Evolutionary conservation across 2,329 filamentous ascomycete genomes (phyloP).

Genomic region (Colletotrichum sidae): DNA sequence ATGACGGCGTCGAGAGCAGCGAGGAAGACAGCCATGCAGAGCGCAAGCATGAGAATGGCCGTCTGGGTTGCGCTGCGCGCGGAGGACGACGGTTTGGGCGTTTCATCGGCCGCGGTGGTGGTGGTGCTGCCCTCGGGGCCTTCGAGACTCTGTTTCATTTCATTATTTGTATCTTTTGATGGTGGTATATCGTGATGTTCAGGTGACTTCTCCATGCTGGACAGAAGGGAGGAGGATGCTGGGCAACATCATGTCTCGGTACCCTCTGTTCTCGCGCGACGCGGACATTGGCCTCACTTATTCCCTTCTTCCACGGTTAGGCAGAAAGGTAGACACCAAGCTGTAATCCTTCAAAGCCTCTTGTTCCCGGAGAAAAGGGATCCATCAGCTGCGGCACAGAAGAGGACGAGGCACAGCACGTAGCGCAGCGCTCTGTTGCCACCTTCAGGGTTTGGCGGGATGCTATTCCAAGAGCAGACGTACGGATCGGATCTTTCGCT

Average conservation of each 20-base stretch:
- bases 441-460: no score
- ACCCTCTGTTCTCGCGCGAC: no score
- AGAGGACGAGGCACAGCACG: not conserved
- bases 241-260: no score
- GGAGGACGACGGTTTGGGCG: constrained; percentile 29
- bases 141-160: not conserved
- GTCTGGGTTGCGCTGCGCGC: constrained; percentile 52
- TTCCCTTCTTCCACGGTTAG: not conserved
- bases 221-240: no score
- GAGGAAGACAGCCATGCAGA: constrained; percentile 61
- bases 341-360: no score
- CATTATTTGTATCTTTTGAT: not conserved
- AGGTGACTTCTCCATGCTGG: no score
- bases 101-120: constrained; percentile 7
- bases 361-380: not conserved
- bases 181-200: not conserved
- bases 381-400: constrained; percentile 15
- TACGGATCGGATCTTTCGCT: constrained; percentile 5
- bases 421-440: no score
- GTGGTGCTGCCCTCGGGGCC: constrained; percentile 19
- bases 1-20: constrained; percentile 71
- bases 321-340: not conserved
- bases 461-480: no score
- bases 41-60: constrained; percentile 52
- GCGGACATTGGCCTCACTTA: not conserved